Evolutionary conservation across 2,329 filamentous ascomycete genomes (phyloP), one percentile per base, ranked within the genome.

Genomic region (Hymenoscyphus infarciens): DNA sequence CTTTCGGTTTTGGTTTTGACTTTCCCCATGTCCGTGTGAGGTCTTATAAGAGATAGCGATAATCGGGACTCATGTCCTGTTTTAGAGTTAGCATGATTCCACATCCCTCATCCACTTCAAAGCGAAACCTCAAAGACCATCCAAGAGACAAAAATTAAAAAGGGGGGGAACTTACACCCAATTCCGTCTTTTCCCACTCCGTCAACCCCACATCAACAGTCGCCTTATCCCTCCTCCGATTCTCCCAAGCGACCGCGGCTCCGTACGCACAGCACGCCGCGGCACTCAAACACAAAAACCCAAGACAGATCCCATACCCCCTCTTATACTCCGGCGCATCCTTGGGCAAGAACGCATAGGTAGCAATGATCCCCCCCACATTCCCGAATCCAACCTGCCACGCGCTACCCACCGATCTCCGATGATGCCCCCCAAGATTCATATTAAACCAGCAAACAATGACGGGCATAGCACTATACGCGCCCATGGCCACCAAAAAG

Each of bases 391-490:
- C 88, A 53, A 93, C 81, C 74, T 92, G 89, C 87, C 88, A 92
- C 0, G 88, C 90, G 8, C 85, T 85, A 13, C 89, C 89, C 16
- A 92, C 83, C 8, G 86, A 82, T 53, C 89, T 81, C 2, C 89
- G 82, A 62, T 87, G 87, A 72, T 92, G 90, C 0, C 89, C 89
- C 1, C 85, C 85, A 1, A 92, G 78, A 69, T 92, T 93, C 85
- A 92, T 91, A 69, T 88, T 88, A 75, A 89, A 92, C 89, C 90
- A 93, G 74, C 89, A 92, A 7, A 92, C 84, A 53, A 92, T 85
- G 33, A 97, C 87, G 0, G 94, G 92, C 89, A 97, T 93, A n/a
- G 92, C 91, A 0, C 86, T 87, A 76, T 96, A 97, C 0, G 85
- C 83, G 57, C 91, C 91, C 78, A 87, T 87, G 1, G 90, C 88